Evolutionary conservation across 768 basidiomycete genomes (phyloP).

Genomic region (Tephrocybe sp.): DNA sequence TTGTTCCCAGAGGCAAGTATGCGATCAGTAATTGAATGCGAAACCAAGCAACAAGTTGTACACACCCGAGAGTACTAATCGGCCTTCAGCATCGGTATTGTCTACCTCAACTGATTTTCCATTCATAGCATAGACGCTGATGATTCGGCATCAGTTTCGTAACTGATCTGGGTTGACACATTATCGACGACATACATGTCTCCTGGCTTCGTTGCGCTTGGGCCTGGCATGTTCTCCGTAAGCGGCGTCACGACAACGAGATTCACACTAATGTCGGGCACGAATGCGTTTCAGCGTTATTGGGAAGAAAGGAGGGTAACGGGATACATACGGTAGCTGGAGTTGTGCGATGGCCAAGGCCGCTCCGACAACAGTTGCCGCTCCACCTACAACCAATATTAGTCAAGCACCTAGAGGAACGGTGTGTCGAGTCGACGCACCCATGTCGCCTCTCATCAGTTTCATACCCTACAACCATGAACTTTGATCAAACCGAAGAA

Average conservation of each 20-base stretch:
- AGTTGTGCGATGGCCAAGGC: slow-evolving; percentile 80
- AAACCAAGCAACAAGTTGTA: not conserved
- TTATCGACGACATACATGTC: slow-evolving; percentile 65
- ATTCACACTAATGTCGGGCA: slow-evolving; percentile 53
- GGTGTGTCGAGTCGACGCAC: slow-evolving; percentile 28
- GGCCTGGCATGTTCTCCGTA: slow-evolving; percentile 84
- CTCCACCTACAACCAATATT: slow-evolving; percentile 49
- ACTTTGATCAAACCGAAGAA: not conserved
- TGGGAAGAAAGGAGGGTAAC: too few relatives aligned
- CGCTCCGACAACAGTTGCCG: slow-evolving; percentile 72
- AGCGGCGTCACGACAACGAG: slow-evolving; percentile 71
- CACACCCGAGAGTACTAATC: slow-evolving; percentile 69
- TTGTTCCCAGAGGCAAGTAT: slow-evolving; percentile 69
- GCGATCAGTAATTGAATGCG: slow-evolving; percentile 50
- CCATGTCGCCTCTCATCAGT: slow-evolving; percentile 86
- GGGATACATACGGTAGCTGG: slow-evolving; percentile 61
- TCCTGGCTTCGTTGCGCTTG: slow-evolving; percentile 74
- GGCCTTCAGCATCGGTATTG: slow-evolving; percentile 85
- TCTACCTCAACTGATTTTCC: slow-evolving; percentile 85
- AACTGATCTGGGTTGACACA: not conserved
- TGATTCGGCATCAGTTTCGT: not conserved
- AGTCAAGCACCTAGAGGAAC: not conserved
- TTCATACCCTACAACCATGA: slow-evolving; percentile 61
- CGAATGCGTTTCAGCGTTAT: slow-evolving; percentile 1
- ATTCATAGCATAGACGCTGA: slow-evolving; percentile 81